phyloP scores from a whole-genome alignment of 345 rosid species.

The Sapria himalayana region DNA sequence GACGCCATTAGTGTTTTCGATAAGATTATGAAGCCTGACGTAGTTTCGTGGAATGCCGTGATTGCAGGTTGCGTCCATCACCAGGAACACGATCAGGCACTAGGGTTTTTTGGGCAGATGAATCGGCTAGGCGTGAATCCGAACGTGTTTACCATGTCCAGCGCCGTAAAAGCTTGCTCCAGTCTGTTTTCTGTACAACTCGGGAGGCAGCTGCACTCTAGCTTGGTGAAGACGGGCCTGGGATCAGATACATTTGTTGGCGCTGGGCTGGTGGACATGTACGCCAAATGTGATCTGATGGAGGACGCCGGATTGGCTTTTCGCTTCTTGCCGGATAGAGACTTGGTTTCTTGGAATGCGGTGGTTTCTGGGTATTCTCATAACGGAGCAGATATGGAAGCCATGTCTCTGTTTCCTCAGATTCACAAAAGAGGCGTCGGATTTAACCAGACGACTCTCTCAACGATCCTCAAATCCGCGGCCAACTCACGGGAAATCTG shows the following conservation, averaged over 20 bases:
- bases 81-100: slow-evolving; percentile 16
- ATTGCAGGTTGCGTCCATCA: slow-evolving; percentile 40
- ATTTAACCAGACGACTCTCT: slow-evolving; percentile 33
- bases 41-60: slow-evolving; percentile 49
- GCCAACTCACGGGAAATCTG: slow-evolving; percentile 18
- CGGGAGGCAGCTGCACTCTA: slow-evolving; percentile 30
- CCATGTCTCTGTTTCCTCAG: slow-evolving; percentile 22
- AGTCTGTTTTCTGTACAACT: slow-evolving; percentile 15
- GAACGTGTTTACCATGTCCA: slow-evolving; percentile 33
- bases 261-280: slow-evolving; percentile 42
- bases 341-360: slow-evolving; percentile 38
- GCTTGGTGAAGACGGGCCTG: slow-evolving; percentile 23
- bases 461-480: slow-evolving; percentile 31
- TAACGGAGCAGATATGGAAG: slow-evolving; percentile 26
- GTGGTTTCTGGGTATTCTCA: slow-evolving; percentile 31
- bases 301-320: slow-evolving; percentile 23
- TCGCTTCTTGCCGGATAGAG: slow-evolving; percentile 21
- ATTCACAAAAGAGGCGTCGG: slow-evolving; percentile 20
- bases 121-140: slow-evolving; percentile 18
- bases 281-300: slow-evolving; percentile 21
- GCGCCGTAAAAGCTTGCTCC: slow-evolving; percentile 38
- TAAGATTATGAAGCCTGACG: slow-evolving; percentile 26
- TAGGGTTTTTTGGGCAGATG: slow-evolving; percentile 21
- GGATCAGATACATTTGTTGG: slow-evolving; percentile 24
- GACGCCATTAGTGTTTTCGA: slow-evolving; percentile 22